Evolutionary conservation across 83 land plant genomes (phyloP), one percentile per base, ranked within the genome.

Genomic region (Diphasiastrum complanatum): DNA sequence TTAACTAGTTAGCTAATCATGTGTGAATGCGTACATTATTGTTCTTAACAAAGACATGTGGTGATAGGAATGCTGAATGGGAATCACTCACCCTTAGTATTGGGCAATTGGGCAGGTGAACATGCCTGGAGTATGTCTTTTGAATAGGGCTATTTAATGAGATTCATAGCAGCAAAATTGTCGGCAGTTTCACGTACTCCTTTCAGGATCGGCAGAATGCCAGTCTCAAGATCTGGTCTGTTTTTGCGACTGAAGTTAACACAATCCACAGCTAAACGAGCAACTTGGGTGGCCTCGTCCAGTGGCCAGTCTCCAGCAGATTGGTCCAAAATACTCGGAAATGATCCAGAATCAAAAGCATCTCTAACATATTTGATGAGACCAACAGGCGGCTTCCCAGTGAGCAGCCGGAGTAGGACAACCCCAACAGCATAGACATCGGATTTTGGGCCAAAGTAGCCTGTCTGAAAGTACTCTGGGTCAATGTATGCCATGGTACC

Each of bases 401-500:
- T 84, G 30, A 84, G 69, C 25, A 84, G 38, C 54, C 81, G 88
- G 22, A 84, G 64, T 18, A 81, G 64, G 43, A 81, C 51, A 1
- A 84, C 58, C 18, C 88, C 88, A 8, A 84, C 31, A 2, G 85
- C 80, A 47, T 81, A 84, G 2, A 84, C 47, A 33, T 84, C 88
- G 4, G 88, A 84, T 47, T 81, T 78, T 12, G 61, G 57, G 8
- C 82, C 83, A 27, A 84, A 65, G 61, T 54, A 56, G 5, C 88
- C 88, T 2, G 88, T 81, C 53, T 72, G 79, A 36, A 72, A 82
- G 45, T 84, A 84, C 58, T 84, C 88, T 0, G 88, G 88, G 45
- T 84, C 88, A 20, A 84, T 81, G 68, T 84, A 84, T 51, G 82
- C 75, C 35, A 81, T 73, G 14, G 88, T 81, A 5, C 85, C 88